Base-by-base conservation (phyloP, 345 rosid species). In the Gossypium herbaceum region DNA sequence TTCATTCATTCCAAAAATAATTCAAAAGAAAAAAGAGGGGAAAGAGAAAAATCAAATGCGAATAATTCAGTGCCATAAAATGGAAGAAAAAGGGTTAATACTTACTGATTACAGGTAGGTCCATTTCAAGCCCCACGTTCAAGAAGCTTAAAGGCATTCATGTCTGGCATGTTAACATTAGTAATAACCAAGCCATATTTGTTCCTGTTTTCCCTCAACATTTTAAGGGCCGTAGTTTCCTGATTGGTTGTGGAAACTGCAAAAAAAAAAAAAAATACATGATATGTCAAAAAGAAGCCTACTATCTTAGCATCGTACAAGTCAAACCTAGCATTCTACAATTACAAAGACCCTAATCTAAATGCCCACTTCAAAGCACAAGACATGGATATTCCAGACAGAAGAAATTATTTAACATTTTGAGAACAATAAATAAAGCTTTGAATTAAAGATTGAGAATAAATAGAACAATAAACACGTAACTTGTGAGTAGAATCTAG, bases 51-150 rank as follows among this genome's bases (percentile, higher is more conserved):
- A 11, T 58, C 59, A 55, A 55, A 55, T 55, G 25, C 11, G 2
- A 13, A 72, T 44, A 75, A 68, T 29, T 73, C 1, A 27, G 34
- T 55, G 19, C 62, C 61, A 52, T 19, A 56, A 56, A 56, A 56
- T 15, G 57, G 39, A 65, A 8, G 34, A 71, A 44, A 47, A 74
- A 9, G 55, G n/a, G 20, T 11, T 8, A 71, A 68, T 24, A 74
- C 89, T 82, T 89, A 91, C 90, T 89, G 78, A 91, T 89, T 75
- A 91, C 93, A 41, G 93, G 96, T 75, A 91, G 86, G 86, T 91
- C 93, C 92, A 91, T 91, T 81, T 91, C 93, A 78, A 91, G 88
- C 75, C 93, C 96, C 75, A 85, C 89, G 58, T 78, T 91, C 91
- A 61, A 89, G 96, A 47, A 91, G 96, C 87, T 91, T 87, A 68